Base-by-base conservation (phyloP, 805 yeast species). In the Isabelozyma heimii region DNA sequence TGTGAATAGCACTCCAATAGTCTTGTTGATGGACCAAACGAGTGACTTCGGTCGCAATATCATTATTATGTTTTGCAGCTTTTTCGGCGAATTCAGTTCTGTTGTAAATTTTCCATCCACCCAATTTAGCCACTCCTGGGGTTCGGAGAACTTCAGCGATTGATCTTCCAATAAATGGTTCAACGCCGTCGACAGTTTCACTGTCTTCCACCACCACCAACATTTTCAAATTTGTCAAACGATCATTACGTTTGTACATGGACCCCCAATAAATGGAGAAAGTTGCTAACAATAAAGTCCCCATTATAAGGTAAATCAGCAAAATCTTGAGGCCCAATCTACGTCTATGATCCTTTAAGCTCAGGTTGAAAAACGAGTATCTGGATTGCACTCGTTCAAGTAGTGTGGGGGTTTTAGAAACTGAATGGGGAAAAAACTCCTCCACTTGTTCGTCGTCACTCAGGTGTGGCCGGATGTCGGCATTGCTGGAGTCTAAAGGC, bases 1-100 rank as follows among this genome's bases (percentile, higher is more conserved):
- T 79, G 52, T 81, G 79, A 35, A 85, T 66, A 0, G 85, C 79
- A 20, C 79, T 76, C 94, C 92, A 87, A 57, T 75, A 84, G 14
- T 76, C 57, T 62, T 83, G 80, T 46, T 76, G 77, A 55, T 79
- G 81, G 3, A 87, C 75, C 46, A 66, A 65, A 33, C 73, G 55
- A 39, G 62, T 35, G 16, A 84, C 60, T 53, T 79, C 77, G 4
- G 70, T 71, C 33, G 62, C 67, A 7, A 73, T 45, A 8, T 17
- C 42, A 30, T 42, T 42, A 45, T 60, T 55, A 47, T 66, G 59
- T n/a, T 54, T 49, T 1, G 43, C 56, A n/a, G 76, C 76, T 9
- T 51, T 35, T 9, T 51, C 59, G 6, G 51, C 51, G 40, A 73
- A 63, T n/a, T 64, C 65, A 0, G 66, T 49, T 26, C 53, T 47